A percentile compares a stretch with the other conserved stretches of the same genome.
These are phyloP conservation scores for Bruguiera gymnorhiza DNA, from an alignment of 345 rosid genomes.

Conservation along the genomic window DNA sequence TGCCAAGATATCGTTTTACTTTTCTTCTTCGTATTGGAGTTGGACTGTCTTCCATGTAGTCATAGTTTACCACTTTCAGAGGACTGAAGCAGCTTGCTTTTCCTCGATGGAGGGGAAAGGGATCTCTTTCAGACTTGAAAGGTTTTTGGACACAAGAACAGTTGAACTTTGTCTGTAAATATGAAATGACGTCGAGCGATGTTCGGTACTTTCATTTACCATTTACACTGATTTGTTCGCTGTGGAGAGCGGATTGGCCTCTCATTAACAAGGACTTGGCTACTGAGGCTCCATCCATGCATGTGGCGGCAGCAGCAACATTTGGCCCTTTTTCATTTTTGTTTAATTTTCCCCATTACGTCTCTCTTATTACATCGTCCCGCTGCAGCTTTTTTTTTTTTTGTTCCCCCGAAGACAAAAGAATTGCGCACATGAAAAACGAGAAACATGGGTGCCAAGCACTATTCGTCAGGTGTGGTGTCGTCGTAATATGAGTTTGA, in stretches of 20 bases:
- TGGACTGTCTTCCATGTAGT: constrained; percentile 5
- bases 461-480: too few species aligned
- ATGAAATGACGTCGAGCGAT: background rate
- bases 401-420: too few species aligned
- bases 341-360: too few species aligned
- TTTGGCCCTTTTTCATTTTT: too few species aligned
- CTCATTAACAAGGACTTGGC: constrained; percentile 1
- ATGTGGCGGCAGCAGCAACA: too few species aligned
- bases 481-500: too few species aligned
- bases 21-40: constrained; percentile 7
- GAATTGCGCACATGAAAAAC: too few species aligned
- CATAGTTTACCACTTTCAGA: constrained; percentile 14
- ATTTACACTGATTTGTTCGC: background rate
- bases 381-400: too few species aligned
- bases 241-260: background rate
- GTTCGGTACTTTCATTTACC: background rate
- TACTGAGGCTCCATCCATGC: background rate
- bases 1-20: background rate
- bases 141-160: too few species aligned
- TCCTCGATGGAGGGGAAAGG: background rate
- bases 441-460: too few species aligned
- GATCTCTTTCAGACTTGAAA: too few species aligned
- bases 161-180: constrained; percentile 21
- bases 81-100: constrained; percentile 4
- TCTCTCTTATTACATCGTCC: too few species aligned